These are phyloP conservation scores for Linderina pennispora DNA, from an alignment of 192 early-diverging fungal species.

Conservation along the genomic window DNA sequence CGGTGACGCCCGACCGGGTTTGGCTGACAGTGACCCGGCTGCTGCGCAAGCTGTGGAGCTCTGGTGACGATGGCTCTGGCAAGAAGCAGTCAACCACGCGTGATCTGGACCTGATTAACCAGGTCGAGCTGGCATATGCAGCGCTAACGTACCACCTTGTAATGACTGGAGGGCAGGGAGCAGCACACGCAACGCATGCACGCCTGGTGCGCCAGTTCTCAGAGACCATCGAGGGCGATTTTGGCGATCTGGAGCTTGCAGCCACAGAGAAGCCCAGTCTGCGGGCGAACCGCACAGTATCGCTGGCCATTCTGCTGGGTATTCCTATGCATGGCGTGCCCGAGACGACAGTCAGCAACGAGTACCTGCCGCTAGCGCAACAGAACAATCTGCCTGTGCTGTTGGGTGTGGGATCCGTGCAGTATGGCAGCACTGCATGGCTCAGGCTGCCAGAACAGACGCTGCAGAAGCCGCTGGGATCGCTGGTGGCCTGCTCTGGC, in stretches of 20 bases:
- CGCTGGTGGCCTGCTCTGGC: slow-evolving; percentile 22
- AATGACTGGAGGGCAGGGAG: slow-evolving; percentile 14
- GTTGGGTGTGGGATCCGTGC: slow-evolving; percentile 23
- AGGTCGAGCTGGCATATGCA: slow-evolving; percentile 12
- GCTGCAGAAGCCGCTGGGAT: slow-evolving; percentile 7
- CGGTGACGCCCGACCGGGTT: slow-evolving; percentile 33
- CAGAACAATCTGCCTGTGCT: slow-evolving; percentile 14
- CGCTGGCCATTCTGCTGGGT: slow-evolving; percentile 28
- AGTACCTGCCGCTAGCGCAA: slow-evolving; percentile 20
- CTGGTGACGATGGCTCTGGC: not conserved
- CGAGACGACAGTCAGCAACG: slow-evolving; percentile 23
- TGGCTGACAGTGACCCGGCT: slow-evolving; percentile 24
- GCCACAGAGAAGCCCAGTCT: slow-evolving; percentile 16
- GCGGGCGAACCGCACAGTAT: slow-evolving; percentile 11
- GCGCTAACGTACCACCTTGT: slow-evolving; percentile 19
- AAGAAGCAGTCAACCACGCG: not conserved
- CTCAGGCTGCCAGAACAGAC: slow-evolving; percentile 12
- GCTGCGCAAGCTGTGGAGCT: slow-evolving; percentile 7
- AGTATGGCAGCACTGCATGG: slow-evolving; percentile 30
- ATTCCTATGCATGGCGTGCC: slow-evolving; percentile 34
- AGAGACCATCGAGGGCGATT: slow-evolving; percentile 9
- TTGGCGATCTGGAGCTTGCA: not conserved
- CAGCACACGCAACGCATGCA: slow-evolving; percentile 8
- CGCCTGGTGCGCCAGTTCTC: slow-evolving; percentile 11
- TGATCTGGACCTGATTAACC: slow-evolving; percentile 10